Evolutionary conservation across 257 asterid species (phyloP), one percentile per base, ranked within the genome.

Genomic region (Solanum tarapatanum): DNA sequence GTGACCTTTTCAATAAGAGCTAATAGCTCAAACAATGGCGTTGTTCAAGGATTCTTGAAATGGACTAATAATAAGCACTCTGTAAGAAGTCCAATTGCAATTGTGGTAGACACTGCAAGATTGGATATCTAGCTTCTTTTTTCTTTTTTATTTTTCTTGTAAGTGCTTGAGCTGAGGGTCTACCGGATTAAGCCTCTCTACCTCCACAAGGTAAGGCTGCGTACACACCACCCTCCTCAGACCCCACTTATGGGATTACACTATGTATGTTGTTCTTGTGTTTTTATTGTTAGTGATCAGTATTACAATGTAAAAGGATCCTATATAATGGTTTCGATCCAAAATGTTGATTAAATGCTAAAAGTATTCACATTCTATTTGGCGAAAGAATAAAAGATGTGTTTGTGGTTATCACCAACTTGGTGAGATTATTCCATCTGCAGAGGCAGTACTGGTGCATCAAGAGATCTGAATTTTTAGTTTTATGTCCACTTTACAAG

Each of bases 11-110:
- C 9, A 8, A 68, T 77, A 66, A 3, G 33, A 36, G 79, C 77
- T 0, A 14, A 85, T 6, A 79, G 76, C 0, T 24, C 19, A 17
- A 84, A 73, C 41, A 51, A 30, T n/a, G 82, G 82, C 1, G 17
- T 66, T 14, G 91, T 86, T 84, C 89, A 93, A 83, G 95, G 95
- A 43, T 91, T 86, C 66, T 82, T 91, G 13, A 89, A 88, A 33
- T 92, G 94, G 93, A 88, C 84, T 48, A 87, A 89, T 35, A 36
- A 43, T 30, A 90, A 43, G 76, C 41, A 88, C 55, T 55, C 90
- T 19, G 94, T 91, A 28, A 88, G 89, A 76, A 90, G 92, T 84
- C 92, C 94, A 2, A 74, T 91, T 72, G 82, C 89, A 21, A 74
- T 87, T 89, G 21, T 35, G 23, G 6, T 88, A n/a, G 37, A 13